phyloP scores from a whole-genome alignment of 257 asterid species.

The Solanum etuberosum region DNA sequence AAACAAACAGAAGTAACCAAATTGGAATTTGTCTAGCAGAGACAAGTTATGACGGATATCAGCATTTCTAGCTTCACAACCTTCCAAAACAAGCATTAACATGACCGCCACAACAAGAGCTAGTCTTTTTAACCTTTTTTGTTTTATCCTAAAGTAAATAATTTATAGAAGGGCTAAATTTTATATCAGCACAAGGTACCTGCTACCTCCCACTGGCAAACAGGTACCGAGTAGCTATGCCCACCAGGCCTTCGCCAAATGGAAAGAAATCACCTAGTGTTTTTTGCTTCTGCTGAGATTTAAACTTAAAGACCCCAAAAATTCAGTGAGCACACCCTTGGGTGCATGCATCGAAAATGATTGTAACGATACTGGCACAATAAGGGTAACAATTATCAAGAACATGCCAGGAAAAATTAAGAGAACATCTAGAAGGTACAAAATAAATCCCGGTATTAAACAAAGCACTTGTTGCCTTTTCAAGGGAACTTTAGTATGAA shows the following conservation, averaged over 20 bases:
- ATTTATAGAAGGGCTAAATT: neutral
- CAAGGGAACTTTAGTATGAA: neutral
- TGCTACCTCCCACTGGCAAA: neutral
- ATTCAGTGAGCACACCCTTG: neutral
- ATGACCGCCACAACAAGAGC: neutral
- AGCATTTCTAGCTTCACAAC: neutral
- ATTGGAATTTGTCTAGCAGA: neutral
- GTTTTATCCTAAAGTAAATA: neutral
- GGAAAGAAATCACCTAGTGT: neutral
- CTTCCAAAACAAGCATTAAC: neutral
- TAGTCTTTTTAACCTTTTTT: neutral
- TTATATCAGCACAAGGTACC: neutral
- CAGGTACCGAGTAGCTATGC: neutral
- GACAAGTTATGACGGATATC: neutral
- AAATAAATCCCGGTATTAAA: neutral
- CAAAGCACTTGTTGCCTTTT: neutral
- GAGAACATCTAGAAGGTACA: neutral
- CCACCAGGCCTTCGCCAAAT: neutral
- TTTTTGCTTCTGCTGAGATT: neutral
- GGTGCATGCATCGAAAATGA: neutral
- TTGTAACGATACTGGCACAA: neutral
- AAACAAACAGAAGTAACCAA: neutral
- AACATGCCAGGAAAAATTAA: neutral
- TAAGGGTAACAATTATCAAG: neutral
- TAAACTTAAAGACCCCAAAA: neutral